Percentiles rank a stretch among this genome's conserved stretches.
Evolutionary conservation across 495 filamentous ascomycete species (phyloP).

Genomic region (Xylaria scruposa): DNA sequence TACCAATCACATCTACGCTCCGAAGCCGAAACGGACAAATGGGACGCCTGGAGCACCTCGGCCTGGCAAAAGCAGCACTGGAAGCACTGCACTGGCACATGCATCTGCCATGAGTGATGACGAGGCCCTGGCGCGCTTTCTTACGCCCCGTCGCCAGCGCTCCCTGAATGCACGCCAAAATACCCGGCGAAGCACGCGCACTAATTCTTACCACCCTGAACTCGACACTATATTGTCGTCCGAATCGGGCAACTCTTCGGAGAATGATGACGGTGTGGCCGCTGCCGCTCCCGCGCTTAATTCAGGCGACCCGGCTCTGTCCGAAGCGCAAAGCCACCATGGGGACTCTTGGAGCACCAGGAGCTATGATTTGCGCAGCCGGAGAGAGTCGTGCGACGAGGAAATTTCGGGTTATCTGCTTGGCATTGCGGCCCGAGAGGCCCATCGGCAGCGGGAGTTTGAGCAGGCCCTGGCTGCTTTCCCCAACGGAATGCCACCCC

Average conservation of each 20-base stretch:
- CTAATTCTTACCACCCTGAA: constrained; percentile 48
- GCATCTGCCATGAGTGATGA: constrained; percentile 30
- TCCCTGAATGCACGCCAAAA: constrained; percentile 49
- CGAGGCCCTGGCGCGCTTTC: constrained; percentile 26
- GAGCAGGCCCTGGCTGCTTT: constrained; percentile 58
- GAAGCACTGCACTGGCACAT: constrained; percentile 34
- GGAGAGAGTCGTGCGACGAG: constrained; percentile 70
- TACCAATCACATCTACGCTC: constrained; percentile 63
- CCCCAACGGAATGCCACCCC: constrained; percentile 53
- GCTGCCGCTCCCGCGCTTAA: constrained; percentile 34
- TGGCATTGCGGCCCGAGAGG: constrained; percentile 74
- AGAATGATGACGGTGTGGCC: constrained; percentile 37
- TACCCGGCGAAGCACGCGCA: constrained; percentile 47
- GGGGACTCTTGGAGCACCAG: constrained; percentile 50
- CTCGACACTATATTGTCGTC: constrained; percentile 47
- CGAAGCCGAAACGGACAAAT: constrained; percentile 47
- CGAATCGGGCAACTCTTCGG: constrained; percentile 44
- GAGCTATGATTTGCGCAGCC: constrained; percentile 41
- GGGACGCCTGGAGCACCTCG: constrained; percentile 29
- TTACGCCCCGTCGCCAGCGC: constrained; percentile 41
- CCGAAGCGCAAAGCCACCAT: constrained; percentile 28
- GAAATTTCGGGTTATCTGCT: constrained; percentile 76
- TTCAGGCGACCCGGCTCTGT: constrained; percentile 41
- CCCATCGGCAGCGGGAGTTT: constrained; percentile 68
- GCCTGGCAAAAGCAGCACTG: constrained; percentile 29